A percentile compares a stretch with the other conserved stretches of the same genome.
Evolutionary conservation across 805 yeast species (phyloP).

Genomic region (Starmerella cellae): DNA sequence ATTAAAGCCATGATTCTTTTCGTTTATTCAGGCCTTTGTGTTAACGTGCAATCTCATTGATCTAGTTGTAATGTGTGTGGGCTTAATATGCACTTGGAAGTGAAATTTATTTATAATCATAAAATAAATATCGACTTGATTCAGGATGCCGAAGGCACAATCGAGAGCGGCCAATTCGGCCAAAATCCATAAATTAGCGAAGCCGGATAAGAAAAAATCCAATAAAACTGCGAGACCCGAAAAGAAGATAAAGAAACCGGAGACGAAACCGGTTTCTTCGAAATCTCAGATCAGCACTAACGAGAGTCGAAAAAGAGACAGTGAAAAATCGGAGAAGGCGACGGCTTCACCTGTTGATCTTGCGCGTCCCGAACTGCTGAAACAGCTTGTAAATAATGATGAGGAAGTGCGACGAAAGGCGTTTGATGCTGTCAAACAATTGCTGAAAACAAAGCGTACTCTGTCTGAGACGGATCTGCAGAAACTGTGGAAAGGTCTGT

Average conservation of each 20-base stretch:
- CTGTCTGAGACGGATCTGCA: conserved; percentile 44
- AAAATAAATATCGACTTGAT: not conserved
- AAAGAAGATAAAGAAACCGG: not conserved
- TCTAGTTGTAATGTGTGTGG: too few species aligned
- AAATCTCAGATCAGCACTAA: not conserved
- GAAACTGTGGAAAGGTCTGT: conserved; percentile 93
- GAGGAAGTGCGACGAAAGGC: conserved; percentile 65
- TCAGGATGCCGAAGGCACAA: not conserved
- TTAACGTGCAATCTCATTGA: too few species aligned
- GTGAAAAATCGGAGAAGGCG: not conserved
- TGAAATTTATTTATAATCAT: too few species aligned
- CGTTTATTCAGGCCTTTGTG: too few species aligned
- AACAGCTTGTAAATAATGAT: conserved; percentile 18
- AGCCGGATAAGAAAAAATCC: not conserved
- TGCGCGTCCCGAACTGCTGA: conserved; percentile 12
- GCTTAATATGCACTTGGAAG: too few species aligned
- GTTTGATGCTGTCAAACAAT: conserved; percentile 47
- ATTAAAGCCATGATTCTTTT: too few species aligned
- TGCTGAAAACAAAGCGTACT: conserved; percentile 35
- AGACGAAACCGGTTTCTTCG: not conserved
- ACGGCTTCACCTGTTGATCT: not conserved
- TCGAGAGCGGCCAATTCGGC: not conserved
- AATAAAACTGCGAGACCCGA: not conserved
- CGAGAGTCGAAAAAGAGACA: not conserved
- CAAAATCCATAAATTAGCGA: not conserved